Base-by-base conservation (phyloP, 148 eudicot species). In the Dianthus caryophyllus region DNA sequence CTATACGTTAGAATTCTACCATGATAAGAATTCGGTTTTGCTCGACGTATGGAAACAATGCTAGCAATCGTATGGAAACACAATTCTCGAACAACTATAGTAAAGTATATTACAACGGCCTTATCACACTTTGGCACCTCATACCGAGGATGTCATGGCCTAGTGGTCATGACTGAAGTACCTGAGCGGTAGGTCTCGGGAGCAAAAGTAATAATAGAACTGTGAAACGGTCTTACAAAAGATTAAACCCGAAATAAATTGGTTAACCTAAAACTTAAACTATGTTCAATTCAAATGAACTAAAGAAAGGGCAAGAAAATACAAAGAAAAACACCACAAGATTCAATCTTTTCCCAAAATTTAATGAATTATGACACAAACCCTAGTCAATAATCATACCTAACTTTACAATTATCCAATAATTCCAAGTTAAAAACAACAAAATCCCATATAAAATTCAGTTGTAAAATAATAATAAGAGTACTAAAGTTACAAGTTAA, bases 341-440 rank as follows among this genome's bases (percentile, higher is more conserved):
- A 21, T 14, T 30, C 26, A 47, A 25, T 1, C 26, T 53, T 50
- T 62, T 13, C 54, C 22, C 39, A 41, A 38, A 39, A 36, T 5
- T 62, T 20, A 62, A 22, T 13, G 29, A n/a, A 30, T 44, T 21
- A 18, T 46, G 36, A 21, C 2, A 18, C 17, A 9, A 67, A 54
- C 52, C 71, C 62, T 38, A 8, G n/a, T 50, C 24, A 11, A 39
- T 20, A 5, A 67, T 43, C 55, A 61, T 0, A 60, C 63, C 67
- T 61, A 68, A 33, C n/a, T 52, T 67, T 29, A 6, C 43, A 74
- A 9, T 39, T 38, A 20, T 36, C 22, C 27, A 36, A n/a, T 43
- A 16, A 41, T 6, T 25, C n/a, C 44, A 13, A 52, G 12, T 15
- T 15, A 2, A 0, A 25, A 15, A 36, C 11, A 25, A 39, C 13